These are phyloP conservation scores for Colletotrichum zoysiae DNA, from an alignment of 2,329 filamentous ascomycete species.

Conservation along the genomic window DNA sequence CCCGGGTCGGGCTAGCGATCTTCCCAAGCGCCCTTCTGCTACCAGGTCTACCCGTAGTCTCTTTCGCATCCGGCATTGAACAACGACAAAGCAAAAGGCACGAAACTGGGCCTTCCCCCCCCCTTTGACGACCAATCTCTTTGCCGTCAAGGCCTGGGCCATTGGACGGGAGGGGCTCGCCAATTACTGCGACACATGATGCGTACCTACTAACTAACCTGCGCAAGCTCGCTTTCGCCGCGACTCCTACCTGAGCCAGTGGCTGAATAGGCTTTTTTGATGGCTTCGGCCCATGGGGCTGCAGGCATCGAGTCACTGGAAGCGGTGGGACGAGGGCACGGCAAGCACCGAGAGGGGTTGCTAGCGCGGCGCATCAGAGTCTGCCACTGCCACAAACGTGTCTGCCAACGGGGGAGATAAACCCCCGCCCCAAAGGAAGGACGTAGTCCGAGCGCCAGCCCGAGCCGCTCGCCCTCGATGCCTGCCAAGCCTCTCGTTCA, in stretches of 20 bases:
- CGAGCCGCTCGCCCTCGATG: neutral
- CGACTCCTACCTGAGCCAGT: conserved; percentile 28
- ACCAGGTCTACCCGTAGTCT: neutral
- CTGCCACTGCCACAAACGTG: conserved; percentile 19
- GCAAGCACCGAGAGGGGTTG: conserved; percentile 21
- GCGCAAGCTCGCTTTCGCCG: neutral
- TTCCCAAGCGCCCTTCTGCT: neutral
- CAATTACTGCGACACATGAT: conserved; percentile 9
- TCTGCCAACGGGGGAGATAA: conserved; percentile 14
- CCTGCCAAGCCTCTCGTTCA: conserved; percentile 14
- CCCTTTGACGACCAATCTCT: neutral
- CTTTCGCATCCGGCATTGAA: neutral
- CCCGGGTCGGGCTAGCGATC: conserved; percentile 2
- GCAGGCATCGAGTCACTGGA: conserved; percentile 9
- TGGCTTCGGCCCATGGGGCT: conserved; percentile 27
- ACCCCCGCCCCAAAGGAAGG: neutral
- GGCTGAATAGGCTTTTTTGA: conserved; percentile 24
- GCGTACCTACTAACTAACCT: neutral
- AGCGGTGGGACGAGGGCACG: conserved; percentile 4
- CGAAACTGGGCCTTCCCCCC: neutral
- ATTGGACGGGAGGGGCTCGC: neutral
- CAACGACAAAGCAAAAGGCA: neutral
- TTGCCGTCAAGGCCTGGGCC: conserved; percentile 9
- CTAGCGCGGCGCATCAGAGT: conserved; percentile 16
- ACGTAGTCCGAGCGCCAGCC: conserved; percentile 22